Base-by-base conservation (phyloP, 2,329 filamentous ascomycete species). In the Trichoderma sp. region DNA sequence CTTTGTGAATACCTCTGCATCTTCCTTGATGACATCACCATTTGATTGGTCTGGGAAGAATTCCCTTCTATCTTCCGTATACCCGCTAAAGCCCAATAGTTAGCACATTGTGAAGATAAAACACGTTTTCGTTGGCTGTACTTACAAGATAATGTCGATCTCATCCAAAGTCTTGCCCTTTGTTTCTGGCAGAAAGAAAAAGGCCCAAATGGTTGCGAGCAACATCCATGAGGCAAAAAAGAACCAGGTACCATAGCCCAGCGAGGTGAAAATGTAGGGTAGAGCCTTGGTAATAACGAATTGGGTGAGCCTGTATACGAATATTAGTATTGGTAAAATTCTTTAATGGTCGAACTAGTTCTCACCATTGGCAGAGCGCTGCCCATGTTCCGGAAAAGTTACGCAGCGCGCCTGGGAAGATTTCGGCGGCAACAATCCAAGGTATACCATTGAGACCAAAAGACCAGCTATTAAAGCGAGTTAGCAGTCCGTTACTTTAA, bases 161-260 rank as follows among this genome's bases (percentile, higher is more conserved):
- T 87, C 86, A 59, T 90, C 88, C 3, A 90, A 82, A 0, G 87
- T 88, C 71, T 88, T 82, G 74, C 88, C 88, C 79, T 89, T 90
- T 6, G 88, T 90, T 80, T 90, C 88, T 0, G 88, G 88, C 3
- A 90, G 80, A 71, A 89, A 85, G 80, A 89, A 87, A 77, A 84
- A 89, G 3, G 87, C 85, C 82, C 87, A 90, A 31, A 87, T 75
- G 11, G 85, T 83, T 6, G 87, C 86, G 12, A 85, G 79, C 7
- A 90, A 81, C 83, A 89, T 88, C 79, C 87, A 85, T 3, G 84
- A 84, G 0, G 87, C 89, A 77, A 91, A 91, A 82, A 90, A 89
- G 81, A 89, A 89, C 84, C 88, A 90, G 2, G 87, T 88, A 6
- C 89, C 89, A 78, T 86, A 90, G 27, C 83, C 82, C 11, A 87